Conservation (phyloP, 805 yeast species). For the Yamadazyma akitaensis region DNA sequence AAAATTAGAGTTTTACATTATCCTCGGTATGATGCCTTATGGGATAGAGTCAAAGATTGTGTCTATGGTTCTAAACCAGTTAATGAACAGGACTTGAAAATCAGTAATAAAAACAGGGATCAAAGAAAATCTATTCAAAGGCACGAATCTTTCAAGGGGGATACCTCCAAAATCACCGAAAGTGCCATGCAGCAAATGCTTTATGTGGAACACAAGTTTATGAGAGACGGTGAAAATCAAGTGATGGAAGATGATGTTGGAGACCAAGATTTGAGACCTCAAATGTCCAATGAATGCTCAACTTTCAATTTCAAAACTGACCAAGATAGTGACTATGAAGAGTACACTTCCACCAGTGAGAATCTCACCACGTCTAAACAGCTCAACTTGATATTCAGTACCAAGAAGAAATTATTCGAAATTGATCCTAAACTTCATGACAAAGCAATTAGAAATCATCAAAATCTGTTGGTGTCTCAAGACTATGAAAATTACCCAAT, state of each 20-base stretch:
- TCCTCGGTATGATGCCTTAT: slow-evolving; percentile 27
- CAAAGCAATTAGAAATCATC: slow-evolving; percentile 14
- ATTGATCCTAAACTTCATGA: slow-evolving; percentile 26
- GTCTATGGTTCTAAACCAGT: slow-evolving; percentile 31
- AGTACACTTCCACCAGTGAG: slow-evolving; percentile 13
- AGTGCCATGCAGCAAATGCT: slow-evolving; percentile 35
- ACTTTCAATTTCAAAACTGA: slow-evolving; percentile 10
- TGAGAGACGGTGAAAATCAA: slow-evolving; percentile 13
- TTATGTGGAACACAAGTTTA: slow-evolving; percentile 33
- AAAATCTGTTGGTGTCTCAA: slow-evolving; percentile 14
- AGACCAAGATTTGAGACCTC: slow-evolving; percentile 7
- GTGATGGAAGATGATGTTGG: slow-evolving; percentile 14
- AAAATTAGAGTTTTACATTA: slow-evolving; percentile 27
- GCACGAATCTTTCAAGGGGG: slow-evolving; percentile 40
- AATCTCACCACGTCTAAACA: slow-evolving; percentile 9
- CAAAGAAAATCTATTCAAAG: slow-evolving; percentile 23
- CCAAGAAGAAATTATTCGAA: slow-evolving; percentile 17
- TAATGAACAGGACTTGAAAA: slow-evolving; percentile 28
- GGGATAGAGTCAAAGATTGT: slow-evolving; percentile 30
- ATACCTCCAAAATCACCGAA: slow-evolving; percentile 36
- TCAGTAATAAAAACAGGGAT: slow-evolving; percentile 28
- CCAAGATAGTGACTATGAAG: slow-evolving; percentile 14
- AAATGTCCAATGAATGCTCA: not conserved
- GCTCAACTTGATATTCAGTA: slow-evolving; percentile 11
- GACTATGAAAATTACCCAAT: slow-evolving; percentile 25